Base-by-base conservation (phyloP, 208 protist species). In the Paratrypanosoma confusum region DNA sequence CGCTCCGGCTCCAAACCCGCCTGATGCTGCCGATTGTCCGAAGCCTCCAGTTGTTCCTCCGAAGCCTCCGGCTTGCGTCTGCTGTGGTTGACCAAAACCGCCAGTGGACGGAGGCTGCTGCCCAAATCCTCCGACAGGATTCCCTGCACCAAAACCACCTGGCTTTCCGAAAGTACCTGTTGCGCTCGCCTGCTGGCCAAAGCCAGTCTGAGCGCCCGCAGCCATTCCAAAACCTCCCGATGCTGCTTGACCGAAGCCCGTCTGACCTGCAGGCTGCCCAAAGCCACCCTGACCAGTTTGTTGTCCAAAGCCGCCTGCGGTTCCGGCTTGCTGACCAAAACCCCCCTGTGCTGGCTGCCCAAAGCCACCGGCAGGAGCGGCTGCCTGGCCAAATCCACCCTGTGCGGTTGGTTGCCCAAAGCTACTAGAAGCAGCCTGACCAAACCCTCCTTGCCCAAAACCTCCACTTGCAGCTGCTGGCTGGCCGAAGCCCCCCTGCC, bases 401-500 rank as follows among this genome's bases (percentile, higher is more conserved):
- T 34, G 42, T 28, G 42, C 59, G 4, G 49, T 32, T 17, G 38
- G 26, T 57, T 62, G 50, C 11, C 60, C 65, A 51, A 78, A 82
- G 4, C 65, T 65, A n/a, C 43, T 44, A 14, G 54, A 38, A 16
- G 52, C 37, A 43, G 57, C 48, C 40, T 75, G 67, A 2, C 67
- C 61, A 56, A 75, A 71, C 3, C 54, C 55, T 13, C 51, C 52
- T 11, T 62, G 46, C 21, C 41, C 65, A 54, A 72, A 61, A 3
- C 57, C 67, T 27, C 45, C 29, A 16, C 23, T 23, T 3, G 3
- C 37, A 18, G 39, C 32, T 36, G 16, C 27, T 31, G 44, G 48
- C 32, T 64, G 59, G 14, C 70, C 70, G 37, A 84, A 84, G 14
- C 71, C 76, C 31, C 61, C 66, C 37, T 78, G 69, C 3, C 70